Conservation (phyloP, 805 yeast genomes). For the Candida saitoana region DNA sequence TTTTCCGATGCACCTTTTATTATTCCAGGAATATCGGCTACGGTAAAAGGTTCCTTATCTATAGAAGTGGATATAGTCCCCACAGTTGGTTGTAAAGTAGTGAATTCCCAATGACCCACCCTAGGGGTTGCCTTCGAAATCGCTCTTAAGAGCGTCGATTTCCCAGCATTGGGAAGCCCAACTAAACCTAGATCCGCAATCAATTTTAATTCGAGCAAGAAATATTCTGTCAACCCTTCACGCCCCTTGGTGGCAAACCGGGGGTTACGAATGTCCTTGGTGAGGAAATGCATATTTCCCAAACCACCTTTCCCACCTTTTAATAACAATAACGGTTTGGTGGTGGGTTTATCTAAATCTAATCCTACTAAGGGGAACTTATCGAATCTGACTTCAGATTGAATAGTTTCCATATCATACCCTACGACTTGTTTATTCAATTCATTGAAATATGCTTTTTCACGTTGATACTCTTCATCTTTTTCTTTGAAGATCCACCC, state of each 20-base stretch:
- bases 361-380: slow-evolving; percentile 77
- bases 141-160: slow-evolving; percentile 80
- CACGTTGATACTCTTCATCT: slow-evolving; percentile 64
- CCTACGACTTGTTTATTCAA: slow-evolving; percentile 60
- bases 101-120: slow-evolving; percentile 96
- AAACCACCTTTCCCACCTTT: slow-evolving; percentile 92
- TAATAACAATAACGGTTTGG: slow-evolving; percentile 63
- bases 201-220: slow-evolving; percentile 78
- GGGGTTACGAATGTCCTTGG: slow-evolving; percentile 82
- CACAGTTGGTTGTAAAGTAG: slow-evolving; percentile 86
- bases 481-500: slow-evolving; percentile 89
- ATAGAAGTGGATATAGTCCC: slow-evolving; percentile 76
- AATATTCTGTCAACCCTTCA: slow-evolving; percentile 56
- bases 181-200: slow-evolving; percentile 92
- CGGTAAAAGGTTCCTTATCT: slow-evolving; percentile 72
- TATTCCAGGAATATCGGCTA: slow-evolving; percentile 97
- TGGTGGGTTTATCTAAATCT: slow-evolving; percentile 61
- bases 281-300: slow-evolving; percentile 93
- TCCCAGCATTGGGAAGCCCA: slow-evolving; percentile 96
- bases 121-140: slow-evolving; percentile 86
- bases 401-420: slow-evolving; percentile 56
- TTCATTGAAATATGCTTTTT: slow-evolving; percentile 60
- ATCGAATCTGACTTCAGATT: slow-evolving; percentile 60
- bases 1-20: slow-evolving; percentile 82
- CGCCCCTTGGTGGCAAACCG: slow-evolving; percentile 83